phyloP scores from a whole-genome alignment of 2,329 filamentous ascomycete species.

The Neopestalotiopsis sp. region DNA sequence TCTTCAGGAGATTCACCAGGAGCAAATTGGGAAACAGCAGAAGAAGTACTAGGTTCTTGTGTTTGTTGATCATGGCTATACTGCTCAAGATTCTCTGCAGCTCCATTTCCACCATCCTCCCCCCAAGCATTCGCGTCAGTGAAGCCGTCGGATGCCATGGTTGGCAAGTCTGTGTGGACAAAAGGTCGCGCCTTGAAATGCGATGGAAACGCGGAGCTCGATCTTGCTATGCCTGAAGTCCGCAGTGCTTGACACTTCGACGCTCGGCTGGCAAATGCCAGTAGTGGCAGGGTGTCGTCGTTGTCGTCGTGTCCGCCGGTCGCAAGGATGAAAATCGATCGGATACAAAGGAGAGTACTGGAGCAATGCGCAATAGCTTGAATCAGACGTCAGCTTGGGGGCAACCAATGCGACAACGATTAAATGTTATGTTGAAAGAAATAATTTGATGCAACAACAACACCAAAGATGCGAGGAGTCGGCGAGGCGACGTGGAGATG shows the following conservation, averaged over 20 bases:
- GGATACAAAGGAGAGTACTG: background rate
- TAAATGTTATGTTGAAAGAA: background rate
- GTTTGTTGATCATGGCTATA: constrained; percentile 58
- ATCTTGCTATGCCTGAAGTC: background rate
- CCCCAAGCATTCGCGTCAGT: constrained; percentile 43
- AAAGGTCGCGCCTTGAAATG: background rate
- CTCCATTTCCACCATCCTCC: constrained; percentile 57
- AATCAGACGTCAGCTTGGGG: background rate
- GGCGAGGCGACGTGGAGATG: background rate
- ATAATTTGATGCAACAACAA: background rate
- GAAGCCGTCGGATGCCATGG: constrained; percentile 34
- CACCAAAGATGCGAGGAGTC: background rate
- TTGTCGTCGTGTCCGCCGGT: background rate
- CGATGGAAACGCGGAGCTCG: background rate
- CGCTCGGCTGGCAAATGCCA: background rate
- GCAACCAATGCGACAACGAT: background rate
- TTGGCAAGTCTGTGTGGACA: constrained; percentile 2
- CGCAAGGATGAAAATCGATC: background rate
- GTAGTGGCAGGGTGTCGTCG: background rate
- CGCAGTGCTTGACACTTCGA: background rate
- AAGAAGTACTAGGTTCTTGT: constrained; percentile 49
- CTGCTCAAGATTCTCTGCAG: constrained; percentile 60
- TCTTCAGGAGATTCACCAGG: constrained; percentile 54
- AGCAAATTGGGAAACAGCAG: constrained; percentile 51
- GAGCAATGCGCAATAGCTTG: background rate